Base-by-base conservation (phyloP, 805 yeast genomes). In the Wickerhamomyces ciferrii region DNA sequence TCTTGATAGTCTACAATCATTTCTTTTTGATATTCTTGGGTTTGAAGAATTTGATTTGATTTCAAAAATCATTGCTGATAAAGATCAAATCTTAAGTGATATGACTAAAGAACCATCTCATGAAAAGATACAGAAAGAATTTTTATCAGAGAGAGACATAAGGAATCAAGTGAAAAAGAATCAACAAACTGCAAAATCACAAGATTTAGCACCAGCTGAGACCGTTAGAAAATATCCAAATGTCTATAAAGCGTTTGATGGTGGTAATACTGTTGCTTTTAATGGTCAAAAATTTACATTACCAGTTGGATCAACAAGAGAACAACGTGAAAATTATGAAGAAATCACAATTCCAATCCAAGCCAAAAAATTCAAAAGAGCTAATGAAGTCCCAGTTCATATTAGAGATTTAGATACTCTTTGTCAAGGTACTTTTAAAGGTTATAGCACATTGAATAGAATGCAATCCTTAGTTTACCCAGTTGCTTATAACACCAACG, bases 391-490 rank as follows among this genome's bases (percentile, higher is more conserved):
- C 19, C 69, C 88, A 24, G 71, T 90, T 1, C 67, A 71, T 34
- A 69, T 94, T 10, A 57, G 63, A 1, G 85, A 82, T 35, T 67
- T 94, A 49, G 98, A 94, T 61, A 72, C 73, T 42, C 65, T 88
- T 10, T 92, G 98, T 63, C 81, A 76, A 50, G 88, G 92, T 1
- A 90, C 97, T 0, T 94, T 94, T 63, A 77, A 77, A 48, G 83
- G 83, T 27, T 94, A 94, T 63, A 72, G 78, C 48, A 76, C 86
- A 0, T 71, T 92, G 53, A 92, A 92, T 66, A 78, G 86, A 54
- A 86, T 94, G 76, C 99, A 92, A 66, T 84, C 96, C 17, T 71
- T 94, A 50, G 95, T 92, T 2, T 94, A 74, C 54, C 96, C 96
- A 0, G 88, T 91, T 14, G 98, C 96, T 0, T 94, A 92, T 62